Conservation (phyloP, 192 early-diverging fungal genomes). For the Backusella luteola region DNA sequence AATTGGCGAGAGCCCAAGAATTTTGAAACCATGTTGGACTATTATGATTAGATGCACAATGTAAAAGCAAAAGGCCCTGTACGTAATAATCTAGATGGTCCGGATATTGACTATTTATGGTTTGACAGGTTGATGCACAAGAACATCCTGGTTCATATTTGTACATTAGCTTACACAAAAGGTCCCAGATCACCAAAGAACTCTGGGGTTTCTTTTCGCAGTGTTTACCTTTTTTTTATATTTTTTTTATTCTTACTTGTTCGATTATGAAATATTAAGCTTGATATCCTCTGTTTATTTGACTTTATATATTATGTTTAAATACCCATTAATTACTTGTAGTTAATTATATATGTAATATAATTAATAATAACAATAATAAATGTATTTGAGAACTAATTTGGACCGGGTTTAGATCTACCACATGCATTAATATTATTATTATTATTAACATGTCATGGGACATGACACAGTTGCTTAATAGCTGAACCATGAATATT, state of each 20-base stretch:
- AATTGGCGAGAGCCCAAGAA: too few species aligned
- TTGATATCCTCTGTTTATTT: too few species aligned
- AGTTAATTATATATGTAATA: too few species aligned
- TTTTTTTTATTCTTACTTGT: too few species aligned
- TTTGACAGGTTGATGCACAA: not conserved
- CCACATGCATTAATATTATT: not conserved
- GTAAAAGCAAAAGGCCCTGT: too few species aligned
- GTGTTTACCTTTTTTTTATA: too few species aligned
- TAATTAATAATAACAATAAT: too few species aligned
- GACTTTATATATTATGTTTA: too few species aligned
- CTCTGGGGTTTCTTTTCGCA: not conserved
- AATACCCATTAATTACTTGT: too few species aligned
- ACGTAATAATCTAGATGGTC: not conserved
- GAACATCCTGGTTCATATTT: not conserved
- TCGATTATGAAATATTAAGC: too few species aligned
- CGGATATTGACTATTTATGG: not conserved
- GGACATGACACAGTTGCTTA: not conserved
- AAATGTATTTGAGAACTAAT: not conserved
- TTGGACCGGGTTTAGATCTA: not conserved
- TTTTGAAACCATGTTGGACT: too few species aligned
- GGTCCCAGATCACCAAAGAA: not conserved
- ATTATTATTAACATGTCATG: not conserved
- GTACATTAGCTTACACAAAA: not conserved
- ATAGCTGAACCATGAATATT: not conserved
- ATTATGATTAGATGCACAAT: too few species aligned